Evolutionary conservation across 1,139 yeast species (phyloP).

Genomic region (Schwanniomyces etchellsii): DNA sequence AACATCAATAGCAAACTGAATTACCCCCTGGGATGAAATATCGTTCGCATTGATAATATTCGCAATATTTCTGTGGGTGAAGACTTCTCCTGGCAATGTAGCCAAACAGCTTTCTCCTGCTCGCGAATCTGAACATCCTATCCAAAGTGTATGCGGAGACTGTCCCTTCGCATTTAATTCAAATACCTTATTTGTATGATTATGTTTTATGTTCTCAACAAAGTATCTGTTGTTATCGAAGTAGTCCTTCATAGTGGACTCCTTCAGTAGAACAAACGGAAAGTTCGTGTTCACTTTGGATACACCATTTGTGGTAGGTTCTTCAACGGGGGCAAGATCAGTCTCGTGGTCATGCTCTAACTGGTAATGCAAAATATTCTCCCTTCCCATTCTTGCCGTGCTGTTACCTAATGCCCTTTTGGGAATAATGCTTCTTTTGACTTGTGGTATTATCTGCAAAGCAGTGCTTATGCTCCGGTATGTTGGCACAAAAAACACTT

Average conservation of each 20-base stretch:
- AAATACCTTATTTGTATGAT: constrained; percentile 59
- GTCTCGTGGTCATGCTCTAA: constrained; percentile 37
- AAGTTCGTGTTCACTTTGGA: constrained; percentile 13
- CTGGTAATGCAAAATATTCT: constrained; percentile 37
- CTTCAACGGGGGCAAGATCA: constrained; percentile 16
- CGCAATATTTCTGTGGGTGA: constrained; percentile 91
- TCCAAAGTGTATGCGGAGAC: constrained; percentile 89
- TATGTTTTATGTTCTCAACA: constrained; percentile 54
- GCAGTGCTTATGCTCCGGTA: not conserved
- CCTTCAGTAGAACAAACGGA: constrained; percentile 54
- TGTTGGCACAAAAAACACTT: not conserved
- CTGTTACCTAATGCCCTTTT: constrained; percentile 3
- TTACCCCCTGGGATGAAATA: constrained; percentile 70
- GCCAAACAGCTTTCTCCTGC: constrained; percentile 79
- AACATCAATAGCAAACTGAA: constrained; percentile 88
- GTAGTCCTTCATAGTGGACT: constrained; percentile 59
- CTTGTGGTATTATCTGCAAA: not conserved
- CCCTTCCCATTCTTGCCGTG: constrained; percentile 34
- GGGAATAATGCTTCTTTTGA: too few species aligned
- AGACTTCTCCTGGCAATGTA: constrained; percentile 85
- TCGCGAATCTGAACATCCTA: constrained; percentile 94
- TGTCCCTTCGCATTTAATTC: constrained; percentile 79
- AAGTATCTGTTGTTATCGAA: constrained; percentile 63
- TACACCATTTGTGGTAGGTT: constrained; percentile 5
- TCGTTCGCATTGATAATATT: constrained; percentile 73